phyloP scores from a whole-genome alignment of 495 filamentous ascomycete genomes.

The Lasiosphaeriaceae sp. region DNA sequence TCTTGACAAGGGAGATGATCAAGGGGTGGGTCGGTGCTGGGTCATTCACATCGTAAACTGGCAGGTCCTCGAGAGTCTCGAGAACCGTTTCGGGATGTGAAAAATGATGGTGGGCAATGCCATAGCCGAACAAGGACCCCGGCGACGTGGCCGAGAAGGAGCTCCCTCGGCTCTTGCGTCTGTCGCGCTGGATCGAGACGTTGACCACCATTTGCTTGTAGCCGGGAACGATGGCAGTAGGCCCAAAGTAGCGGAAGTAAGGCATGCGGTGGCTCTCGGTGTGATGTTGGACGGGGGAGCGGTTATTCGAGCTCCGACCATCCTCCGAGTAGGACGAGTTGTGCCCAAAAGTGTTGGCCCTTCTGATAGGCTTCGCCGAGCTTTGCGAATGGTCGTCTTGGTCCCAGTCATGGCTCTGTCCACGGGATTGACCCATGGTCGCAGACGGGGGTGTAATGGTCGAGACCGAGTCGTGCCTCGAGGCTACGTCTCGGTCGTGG shows the following conservation, averaged over 20 bases:
- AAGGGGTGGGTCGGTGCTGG: constrained; percentile 62
- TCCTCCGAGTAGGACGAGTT: constrained; percentile 40
- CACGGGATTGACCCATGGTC: constrained; percentile 4
- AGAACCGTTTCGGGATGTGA: constrained; percentile 41
- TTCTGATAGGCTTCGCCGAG: constrained; percentile 18
- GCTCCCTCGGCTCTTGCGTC: constrained; percentile 38
- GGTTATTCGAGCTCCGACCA: constrained; percentile 36
- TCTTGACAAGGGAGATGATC: constrained; percentile 68
- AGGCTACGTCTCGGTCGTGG: constrained; percentile 11
- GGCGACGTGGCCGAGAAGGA: constrained; percentile 43
- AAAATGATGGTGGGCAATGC: constrained; percentile 9
- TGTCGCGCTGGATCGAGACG: constrained; percentile 50
- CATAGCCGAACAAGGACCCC: constrained; percentile 19
- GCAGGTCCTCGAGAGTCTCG: constrained; percentile 62
- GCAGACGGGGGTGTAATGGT: constrained; percentile 14
- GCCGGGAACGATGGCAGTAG: constrained; percentile 85
- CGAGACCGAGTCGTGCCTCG: constrained; percentile 22
- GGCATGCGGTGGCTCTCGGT: constrained; percentile 65
- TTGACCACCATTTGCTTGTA: constrained; percentile 90
- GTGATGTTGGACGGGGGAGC: constrained; percentile 40
- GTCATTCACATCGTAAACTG: constrained; percentile 73
- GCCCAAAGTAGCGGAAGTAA: constrained; percentile 84
- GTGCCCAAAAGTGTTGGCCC: constrained; percentile 17
- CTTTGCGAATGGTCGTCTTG: constrained; percentile 22
- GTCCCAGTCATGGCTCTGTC: constrained; percentile 27